Base-by-base conservation (phyloP, 768 basidiomycete species). In the Termitomyces sp. region DNA sequence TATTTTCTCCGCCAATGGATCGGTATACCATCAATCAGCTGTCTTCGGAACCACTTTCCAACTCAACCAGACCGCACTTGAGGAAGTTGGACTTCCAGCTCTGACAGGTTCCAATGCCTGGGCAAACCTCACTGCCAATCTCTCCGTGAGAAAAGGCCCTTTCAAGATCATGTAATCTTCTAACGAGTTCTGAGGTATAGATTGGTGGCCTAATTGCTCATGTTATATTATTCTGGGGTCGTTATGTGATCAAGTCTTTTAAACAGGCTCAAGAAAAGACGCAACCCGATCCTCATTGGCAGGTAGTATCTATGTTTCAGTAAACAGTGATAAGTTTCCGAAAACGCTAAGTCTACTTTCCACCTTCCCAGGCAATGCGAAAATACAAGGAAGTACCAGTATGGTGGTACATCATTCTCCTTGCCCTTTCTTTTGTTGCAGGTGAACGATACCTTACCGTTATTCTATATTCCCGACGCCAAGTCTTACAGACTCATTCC, bases 181-280 rank as follows among this genome's bases (percentile, higher is more conserved):
- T 43, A 6, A 44, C 6, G 6, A 27, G 43, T 25, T 27, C 25
- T 44, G 25, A 44, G 14, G 25, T 1, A 11, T 66, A 84, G 79
- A 84, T 86, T 57, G 85, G 85, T 21, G 83, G 80, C 21, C 70
- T 87, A 37, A 75, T 87, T 51, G 77, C 81, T 2, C 84, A 85
- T 64, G 75, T 74, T 32, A 32, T 82, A 23, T 69, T 84, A 32
- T 86, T 86, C 71, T 84, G 83, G 82, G 77, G 83, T 10, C 71
- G 73, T 11, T 78, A 80, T 61, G 77, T 82, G 3, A 60, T 68
- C 3, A 71, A 78, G 1, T 80, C 82, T 0, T 82, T 85, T 69
- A 80, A 75, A 59, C 73, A 79, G 41, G 78, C 79, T 1, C 71
- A 75, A 37, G 60, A 64, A 23, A 75, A 74, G 55, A 75, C 73